Conservation (phyloP, 495 filamentous ascomycete species). For the Tricharina praecox region DNA sequence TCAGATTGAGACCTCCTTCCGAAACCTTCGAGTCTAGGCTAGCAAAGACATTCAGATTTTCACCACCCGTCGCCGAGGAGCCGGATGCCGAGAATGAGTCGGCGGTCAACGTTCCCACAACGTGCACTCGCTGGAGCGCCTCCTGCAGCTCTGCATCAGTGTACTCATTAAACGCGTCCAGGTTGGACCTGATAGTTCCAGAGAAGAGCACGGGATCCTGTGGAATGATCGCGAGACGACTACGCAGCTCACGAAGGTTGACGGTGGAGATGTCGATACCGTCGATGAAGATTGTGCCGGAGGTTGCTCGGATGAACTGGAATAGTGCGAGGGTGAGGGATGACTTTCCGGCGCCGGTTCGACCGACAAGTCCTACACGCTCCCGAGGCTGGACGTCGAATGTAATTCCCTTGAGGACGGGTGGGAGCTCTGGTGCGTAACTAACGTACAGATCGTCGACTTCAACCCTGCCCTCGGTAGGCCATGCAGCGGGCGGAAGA, state of each 20-base stretch:
- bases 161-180: slow-evolving; percentile 64
- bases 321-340: slow-evolving; percentile 68
- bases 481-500: slow-evolving; percentile 62
- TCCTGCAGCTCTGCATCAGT: slow-evolving; percentile 54
- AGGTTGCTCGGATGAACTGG: slow-evolving; percentile 60
- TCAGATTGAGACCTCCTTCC: slow-evolving; percentile 65
- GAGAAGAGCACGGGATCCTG: slow-evolving; percentile 79
- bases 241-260: slow-evolving; percentile 53
- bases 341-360: slow-evolving; percentile 77
- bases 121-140: slow-evolving; percentile 58
- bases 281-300: slow-evolving; percentile 57
- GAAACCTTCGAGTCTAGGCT: slow-evolving; percentile 46
- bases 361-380: slow-evolving; percentile 65
- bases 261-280: slow-evolving; percentile 61
- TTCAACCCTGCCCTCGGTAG: slow-evolving; percentile 56
- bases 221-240: slow-evolving; percentile 65
- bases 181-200: slow-evolving; percentile 65
- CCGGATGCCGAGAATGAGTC: too few species aligned
- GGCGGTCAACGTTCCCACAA: slow-evolving; percentile 33
- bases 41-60: slow-evolving; percentile 47
- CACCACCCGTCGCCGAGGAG: slow-evolving; percentile 19
- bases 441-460: slow-evolving; percentile 54
- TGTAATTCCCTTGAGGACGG: slow-evolving; percentile 55
- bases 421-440: slow-evolving; percentile 60
- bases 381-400: slow-evolving; percentile 58